Evolutionary conservation across 2,329 filamentous ascomycete genomes (phyloP).

Genomic region (Curvularia hawaiiensis): DNA sequence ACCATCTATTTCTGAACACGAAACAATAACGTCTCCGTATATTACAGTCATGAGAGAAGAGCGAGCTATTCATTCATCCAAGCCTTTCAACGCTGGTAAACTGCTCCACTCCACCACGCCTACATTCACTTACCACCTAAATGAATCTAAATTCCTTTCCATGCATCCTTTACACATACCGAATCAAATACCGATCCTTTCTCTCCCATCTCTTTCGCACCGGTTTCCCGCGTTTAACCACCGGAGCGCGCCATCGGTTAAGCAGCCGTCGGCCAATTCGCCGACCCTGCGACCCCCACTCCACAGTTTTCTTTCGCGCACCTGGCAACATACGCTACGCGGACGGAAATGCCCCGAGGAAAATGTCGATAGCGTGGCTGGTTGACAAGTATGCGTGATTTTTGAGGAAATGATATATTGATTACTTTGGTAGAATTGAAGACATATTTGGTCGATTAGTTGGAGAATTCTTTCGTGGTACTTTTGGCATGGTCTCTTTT

Average conservation of each 20-base stretch:
- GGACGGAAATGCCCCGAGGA: background rate
- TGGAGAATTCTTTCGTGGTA: no score
- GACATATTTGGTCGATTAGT: no score
- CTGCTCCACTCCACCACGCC: no score
- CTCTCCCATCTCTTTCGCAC: background rate
- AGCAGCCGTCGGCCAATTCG: background rate
- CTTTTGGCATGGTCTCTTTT: no score
- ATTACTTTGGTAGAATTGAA: no score
- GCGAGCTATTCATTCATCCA: background rate
- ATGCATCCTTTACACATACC: background rate
- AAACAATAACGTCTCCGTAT: background rate
- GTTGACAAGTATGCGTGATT: no score
- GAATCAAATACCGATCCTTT: background rate
- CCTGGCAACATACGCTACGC: background rate
- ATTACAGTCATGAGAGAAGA: background rate
- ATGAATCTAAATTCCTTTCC: background rate
- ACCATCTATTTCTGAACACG: background rate
- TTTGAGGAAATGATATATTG: no score
- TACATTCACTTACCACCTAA: background rate
- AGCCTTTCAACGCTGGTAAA: no score
- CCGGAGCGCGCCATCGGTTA: background rate
- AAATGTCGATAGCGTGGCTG: background rate
- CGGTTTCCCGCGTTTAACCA: background rate
- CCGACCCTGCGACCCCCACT: background rate
- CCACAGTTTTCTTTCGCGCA: background rate